These are phyloP conservation scores for Sporobolomyces roseus DNA, from an alignment of 768 basidiomycete genomes.

Conservation along the genomic window DNA sequence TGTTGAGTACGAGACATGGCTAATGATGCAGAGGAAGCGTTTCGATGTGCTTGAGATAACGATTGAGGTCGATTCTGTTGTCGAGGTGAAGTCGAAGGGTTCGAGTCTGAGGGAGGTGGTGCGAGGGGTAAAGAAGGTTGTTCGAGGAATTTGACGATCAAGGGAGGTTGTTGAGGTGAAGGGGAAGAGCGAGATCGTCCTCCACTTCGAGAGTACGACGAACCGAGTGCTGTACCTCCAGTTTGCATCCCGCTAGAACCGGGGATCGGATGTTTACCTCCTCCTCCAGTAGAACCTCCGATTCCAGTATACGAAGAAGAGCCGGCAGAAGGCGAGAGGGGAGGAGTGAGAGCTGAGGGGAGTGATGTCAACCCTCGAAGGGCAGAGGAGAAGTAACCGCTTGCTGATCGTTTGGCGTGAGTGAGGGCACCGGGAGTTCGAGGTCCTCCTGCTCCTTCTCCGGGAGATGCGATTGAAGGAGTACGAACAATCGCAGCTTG, in stretches of 20 bases:
- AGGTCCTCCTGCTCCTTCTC: neutral
- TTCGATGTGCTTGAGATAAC: constrained; percentile 13
- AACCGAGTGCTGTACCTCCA: neutral
- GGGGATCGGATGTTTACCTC: constrained; percentile 6
- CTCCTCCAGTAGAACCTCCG: neutral
- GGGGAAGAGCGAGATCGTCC: constrained; percentile 4
- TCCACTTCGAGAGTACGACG: neutral
- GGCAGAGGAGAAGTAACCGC: constrained; percentile 35
- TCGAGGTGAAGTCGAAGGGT: constrained; percentile 10
- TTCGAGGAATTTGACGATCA: constrained; percentile 39
- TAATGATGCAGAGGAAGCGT: constrained; percentile 24
- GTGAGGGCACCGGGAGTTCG: constrained; percentile 21
- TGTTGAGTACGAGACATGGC: constrained; percentile 41
- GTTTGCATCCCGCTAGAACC: constrained; percentile 1
- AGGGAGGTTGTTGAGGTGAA: constrained; percentile 10
- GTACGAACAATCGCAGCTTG: constrained; percentile 2
- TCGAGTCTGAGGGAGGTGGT: no score
- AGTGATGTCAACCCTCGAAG: constrained; percentile 20
- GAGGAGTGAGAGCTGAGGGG: constrained; percentile 22
- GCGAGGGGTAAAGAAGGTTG: constrained; percentile 2
- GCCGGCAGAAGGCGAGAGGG: constrained; percentile 25
- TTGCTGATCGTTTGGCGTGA: constrained; percentile 30
- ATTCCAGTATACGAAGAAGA: neutral
- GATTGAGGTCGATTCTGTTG: neutral
- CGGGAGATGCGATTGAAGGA: neutral